A percentile compares a stretch with the other conserved stretches of the same genome.
Evolutionary conservation across 495 filamentous ascomycete genomes (phyloP).

Genomic region (Annulohypoxylon maeteangense): DNA sequence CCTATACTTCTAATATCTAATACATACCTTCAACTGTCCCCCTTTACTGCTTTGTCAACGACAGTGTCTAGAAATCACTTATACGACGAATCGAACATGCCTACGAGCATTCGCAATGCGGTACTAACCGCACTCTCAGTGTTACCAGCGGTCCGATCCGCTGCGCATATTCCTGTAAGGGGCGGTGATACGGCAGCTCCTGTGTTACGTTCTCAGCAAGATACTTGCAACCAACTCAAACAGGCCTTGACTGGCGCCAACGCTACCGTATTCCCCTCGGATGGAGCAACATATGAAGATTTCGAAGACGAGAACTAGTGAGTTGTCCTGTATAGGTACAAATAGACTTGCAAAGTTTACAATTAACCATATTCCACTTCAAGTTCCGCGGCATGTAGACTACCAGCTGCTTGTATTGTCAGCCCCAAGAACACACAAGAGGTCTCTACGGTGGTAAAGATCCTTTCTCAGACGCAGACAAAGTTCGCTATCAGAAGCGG

Average conservation of each 20-base stretch:
- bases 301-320: conserved; percentile 38
- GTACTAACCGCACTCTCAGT: conserved; percentile 24
- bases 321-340: conserved; percentile 1
- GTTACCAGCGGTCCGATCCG: conserved; percentile 19
- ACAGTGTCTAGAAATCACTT: background rate
- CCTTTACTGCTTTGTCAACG: background rate
- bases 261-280: conserved; percentile 23
- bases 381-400: conserved; percentile 35
- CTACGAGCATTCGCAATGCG: conserved; percentile 25
- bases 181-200: background rate
- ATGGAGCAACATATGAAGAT: conserved; percentile 19
- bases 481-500: conserved; percentile 61
- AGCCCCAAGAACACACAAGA: conserved; percentile 51
- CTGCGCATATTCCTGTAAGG: conserved; percentile 13
- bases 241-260: conserved; percentile 12
- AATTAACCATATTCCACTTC: conserved; percentile 18
- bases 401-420: conserved; percentile 56
- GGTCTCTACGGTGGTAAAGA: conserved; percentile 45
- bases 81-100: conserved; percentile 16
- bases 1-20: conserved; percentile 3
- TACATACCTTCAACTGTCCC: background rate
- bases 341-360: background rate
- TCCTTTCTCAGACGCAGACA: conserved; percentile 47
- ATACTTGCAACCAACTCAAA: conserved; percentile 28
- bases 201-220: conserved; percentile 1